Evolutionary conservation across 148 eudicot species (phyloP).

Genomic region (Silene uniflora): DNA sequence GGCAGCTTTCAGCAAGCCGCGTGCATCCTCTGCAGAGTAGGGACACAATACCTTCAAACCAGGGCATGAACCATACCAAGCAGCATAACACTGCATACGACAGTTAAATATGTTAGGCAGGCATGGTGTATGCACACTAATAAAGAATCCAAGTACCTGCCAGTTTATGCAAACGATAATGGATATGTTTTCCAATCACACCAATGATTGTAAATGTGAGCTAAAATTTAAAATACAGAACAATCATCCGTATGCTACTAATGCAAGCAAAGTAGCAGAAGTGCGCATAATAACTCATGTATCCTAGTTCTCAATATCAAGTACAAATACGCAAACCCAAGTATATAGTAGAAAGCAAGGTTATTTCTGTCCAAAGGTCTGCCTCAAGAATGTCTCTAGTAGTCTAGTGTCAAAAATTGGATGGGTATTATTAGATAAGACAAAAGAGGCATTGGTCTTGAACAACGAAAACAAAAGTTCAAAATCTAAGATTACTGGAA

Average conservation of each 20-base stretch:
- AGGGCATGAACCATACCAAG: constrained; percentile 85
- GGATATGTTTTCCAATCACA: not conserved
- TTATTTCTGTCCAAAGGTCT: not conserved
- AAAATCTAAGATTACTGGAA: too few species aligned
- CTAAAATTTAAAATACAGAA: not conserved
- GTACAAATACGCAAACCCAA: not conserved
- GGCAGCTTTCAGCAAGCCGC: constrained; percentile 97
- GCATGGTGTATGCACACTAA: constrained; percentile 1
- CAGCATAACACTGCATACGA: constrained; percentile 77
- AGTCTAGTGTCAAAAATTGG: not conserved
- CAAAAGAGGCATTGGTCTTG: too few species aligned
- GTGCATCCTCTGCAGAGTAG: constrained; percentile 92
- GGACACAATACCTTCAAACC: constrained; percentile 90
- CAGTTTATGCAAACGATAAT: not conserved
- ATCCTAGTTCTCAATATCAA: not conserved
- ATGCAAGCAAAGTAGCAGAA: not conserved
- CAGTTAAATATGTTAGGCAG: constrained; percentile 1
- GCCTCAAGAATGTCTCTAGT: not conserved
- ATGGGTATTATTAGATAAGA: not conserved
- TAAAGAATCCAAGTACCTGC: not conserved
- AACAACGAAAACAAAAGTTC: too few species aligned
- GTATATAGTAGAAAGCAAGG: not conserved
- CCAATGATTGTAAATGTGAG: not conserved
- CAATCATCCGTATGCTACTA: not conserved
- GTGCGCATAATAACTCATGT: not conserved